Evolutionary conservation across 306 rosid species (phyloP).

Genomic region (Macrotyloma uniflorum): DNA sequence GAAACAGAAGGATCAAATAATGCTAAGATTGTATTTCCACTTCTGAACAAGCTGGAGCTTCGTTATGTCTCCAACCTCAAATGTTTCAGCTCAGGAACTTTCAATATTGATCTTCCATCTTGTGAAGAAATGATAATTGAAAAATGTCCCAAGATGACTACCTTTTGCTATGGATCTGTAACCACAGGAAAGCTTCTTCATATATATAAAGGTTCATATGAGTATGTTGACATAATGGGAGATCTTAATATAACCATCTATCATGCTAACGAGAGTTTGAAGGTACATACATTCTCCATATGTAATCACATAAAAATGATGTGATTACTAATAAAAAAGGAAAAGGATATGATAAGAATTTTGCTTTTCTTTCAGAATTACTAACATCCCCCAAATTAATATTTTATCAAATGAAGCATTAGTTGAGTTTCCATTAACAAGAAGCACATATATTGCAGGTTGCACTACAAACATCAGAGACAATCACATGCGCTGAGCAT

Average conservation of each 20-base stretch:
- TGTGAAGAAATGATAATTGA: conserved; percentile 6
- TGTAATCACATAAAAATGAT: not conserved
- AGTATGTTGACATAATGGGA: not conserved
- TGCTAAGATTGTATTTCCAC: not conserved
- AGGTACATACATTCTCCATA: not conserved
- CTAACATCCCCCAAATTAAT: not conserved
- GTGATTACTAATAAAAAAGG: not conserved
- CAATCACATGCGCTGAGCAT: not conserved
- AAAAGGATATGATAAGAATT: not conserved
- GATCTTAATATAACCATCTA: not conserved
- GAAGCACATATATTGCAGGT: not conserved
- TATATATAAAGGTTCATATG: conserved; percentile 3
- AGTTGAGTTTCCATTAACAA: not conserved
- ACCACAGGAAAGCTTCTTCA: not conserved
- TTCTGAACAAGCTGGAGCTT: not conserved
- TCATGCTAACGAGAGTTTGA: not conserved
- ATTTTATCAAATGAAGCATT: not conserved
- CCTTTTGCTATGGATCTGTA: not conserved
- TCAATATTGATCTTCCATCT: not conserved
- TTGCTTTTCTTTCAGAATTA: not conserved
- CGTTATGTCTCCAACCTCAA: not conserved
- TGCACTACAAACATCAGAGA: not conserved
- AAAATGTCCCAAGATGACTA: not conserved
- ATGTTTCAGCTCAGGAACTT: not conserved
- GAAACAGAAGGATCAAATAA: not conserved